Evolutionary conservation across 352 stramenopile species (phyloP).

Genomic region (Globisporangium irregulare): DNA sequence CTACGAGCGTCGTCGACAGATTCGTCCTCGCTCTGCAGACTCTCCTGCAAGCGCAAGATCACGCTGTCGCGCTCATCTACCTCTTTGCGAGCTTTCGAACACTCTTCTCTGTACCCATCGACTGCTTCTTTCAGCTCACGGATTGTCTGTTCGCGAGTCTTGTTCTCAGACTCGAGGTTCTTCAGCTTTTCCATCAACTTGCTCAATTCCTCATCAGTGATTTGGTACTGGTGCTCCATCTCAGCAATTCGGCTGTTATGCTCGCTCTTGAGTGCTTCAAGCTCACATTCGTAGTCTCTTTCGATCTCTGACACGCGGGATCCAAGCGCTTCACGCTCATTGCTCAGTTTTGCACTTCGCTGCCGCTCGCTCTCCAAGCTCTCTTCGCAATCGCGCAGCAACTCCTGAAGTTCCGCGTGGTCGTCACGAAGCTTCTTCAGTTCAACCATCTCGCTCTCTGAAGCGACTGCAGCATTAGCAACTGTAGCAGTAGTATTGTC

Average conservation of each 20-base stretch:
- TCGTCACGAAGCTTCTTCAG: not conserved
- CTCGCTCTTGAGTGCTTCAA: constrained; percentile 7
- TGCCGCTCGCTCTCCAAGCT: constrained; percentile 8
- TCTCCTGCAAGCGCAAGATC: constrained; percentile 18
- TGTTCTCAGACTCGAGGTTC: not conserved
- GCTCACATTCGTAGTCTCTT: not conserved
- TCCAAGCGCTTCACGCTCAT: constrained; percentile 9
- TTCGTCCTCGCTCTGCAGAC: constrained; percentile 18
- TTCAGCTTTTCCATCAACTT: constrained; percentile 8
- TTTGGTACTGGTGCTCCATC: not conserved
- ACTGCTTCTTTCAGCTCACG: constrained; percentile 16
- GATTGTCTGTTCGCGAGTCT: constrained; percentile 1
- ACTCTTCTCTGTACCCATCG: constrained; percentile 8
- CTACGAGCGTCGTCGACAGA: constrained; percentile 11
- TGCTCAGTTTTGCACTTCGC: not conserved
- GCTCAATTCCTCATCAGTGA: constrained; percentile 5
- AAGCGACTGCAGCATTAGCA: not conserved
- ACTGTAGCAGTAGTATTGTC: not conserved
- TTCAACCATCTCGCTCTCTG: not conserved
- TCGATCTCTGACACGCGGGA: constrained; percentile 10
- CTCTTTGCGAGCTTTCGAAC: not conserved
- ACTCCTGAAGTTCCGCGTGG: not conserved
- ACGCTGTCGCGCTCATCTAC: constrained; percentile 4
- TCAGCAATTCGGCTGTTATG: not conserved
- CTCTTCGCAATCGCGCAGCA: constrained; percentile 5